Conservation (phyloP, 306 rosid species). For the Astragalus membranaceus region DNA sequence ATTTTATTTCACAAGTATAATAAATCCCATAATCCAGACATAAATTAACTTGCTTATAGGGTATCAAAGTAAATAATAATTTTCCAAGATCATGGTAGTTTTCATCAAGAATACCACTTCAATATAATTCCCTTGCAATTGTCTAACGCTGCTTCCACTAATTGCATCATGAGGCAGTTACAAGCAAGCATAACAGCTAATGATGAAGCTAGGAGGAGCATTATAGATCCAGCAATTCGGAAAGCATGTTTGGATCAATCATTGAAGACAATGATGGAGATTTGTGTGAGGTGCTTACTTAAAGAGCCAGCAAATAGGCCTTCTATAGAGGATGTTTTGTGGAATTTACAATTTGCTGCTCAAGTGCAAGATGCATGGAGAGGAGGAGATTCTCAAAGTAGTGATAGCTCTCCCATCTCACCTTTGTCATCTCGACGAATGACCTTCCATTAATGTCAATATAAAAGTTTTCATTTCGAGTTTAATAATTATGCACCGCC, state of each 20-base stretch:
- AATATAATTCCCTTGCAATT: neutral
- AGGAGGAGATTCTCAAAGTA: conserved; percentile 58
- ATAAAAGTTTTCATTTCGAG: neutral
- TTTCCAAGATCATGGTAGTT: neutral
- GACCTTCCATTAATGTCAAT: conserved; percentile 25
- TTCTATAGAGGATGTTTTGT: conserved; percentile 81
- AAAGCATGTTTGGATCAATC: conserved; percentile 66
- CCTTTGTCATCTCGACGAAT: conserved; percentile 34
- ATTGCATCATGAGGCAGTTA: conserved; percentile 41
- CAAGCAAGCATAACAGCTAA: conserved; percentile 57
- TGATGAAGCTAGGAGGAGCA: conserved; percentile 52
- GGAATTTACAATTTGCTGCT: conserved; percentile 95
- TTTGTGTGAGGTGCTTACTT: conserved; percentile 67
- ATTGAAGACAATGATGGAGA: conserved; percentile 87
- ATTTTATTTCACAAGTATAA: neutral
- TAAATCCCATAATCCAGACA: neutral
- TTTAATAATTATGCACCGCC: neutral
- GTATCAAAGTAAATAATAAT: neutral
- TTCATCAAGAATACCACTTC: neutral
- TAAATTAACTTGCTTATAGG: neutral
- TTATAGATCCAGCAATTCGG: conserved; percentile 56
- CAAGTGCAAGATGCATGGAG: conserved; percentile 98
- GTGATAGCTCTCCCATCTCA: conserved; percentile 61
- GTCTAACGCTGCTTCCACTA: neutral
- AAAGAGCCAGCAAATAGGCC: conserved; percentile 61